Conservation (phyloP, 768 basidiomycete genomes). For the Holtermanniella nyarrowii region DNA sequence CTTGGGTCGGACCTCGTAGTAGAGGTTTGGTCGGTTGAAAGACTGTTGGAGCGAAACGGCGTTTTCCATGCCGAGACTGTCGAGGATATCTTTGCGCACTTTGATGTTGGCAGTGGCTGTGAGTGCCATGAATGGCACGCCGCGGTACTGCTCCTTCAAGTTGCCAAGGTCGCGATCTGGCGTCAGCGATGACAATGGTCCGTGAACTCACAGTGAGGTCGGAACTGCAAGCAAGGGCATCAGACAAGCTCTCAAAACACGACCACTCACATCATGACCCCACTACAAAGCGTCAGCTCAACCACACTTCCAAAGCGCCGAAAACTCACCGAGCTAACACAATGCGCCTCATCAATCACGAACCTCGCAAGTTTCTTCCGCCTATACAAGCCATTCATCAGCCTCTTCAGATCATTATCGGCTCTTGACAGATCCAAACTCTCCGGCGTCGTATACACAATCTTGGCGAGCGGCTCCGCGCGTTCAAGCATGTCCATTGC, state of each 20-base stretch:
- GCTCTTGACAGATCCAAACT: too few relatives aligned
- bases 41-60: slow-evolving; percentile 63
- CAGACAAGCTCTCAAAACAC: background rate
- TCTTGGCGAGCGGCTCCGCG: slow-evolving; percentile 46
- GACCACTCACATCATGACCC: slow-evolving; percentile 76
- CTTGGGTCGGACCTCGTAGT: slow-evolving; percentile 58
- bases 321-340: slow-evolving; percentile 50
- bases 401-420: too few relatives aligned
- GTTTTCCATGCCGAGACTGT: slow-evolving; percentile 53
- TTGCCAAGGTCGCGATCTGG: slow-evolving; percentile 46
- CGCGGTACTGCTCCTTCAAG: slow-evolving; percentile 63
- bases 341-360: slow-evolving; percentile 94
- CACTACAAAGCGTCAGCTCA: slow-evolving; percentile 48
- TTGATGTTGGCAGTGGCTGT: slow-evolving; percentile 85
- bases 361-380: slow-evolving; percentile 64
- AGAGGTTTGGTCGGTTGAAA: slow-evolving; percentile 87
- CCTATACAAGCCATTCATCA: slow-evolving; percentile 54
- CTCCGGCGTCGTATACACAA: slow-evolving; percentile 89
- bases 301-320: background rate
- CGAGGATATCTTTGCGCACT: slow-evolving; percentile 67
- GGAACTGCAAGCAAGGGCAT: slow-evolving; percentile 18
- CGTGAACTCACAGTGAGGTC: slow-evolving; percentile 31
- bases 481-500: slow-evolving; percentile 26
- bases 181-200: background rate
- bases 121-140: slow-evolving; percentile 85